These are phyloP conservation scores for Microdochium bolleyi DNA, from an alignment of 2,329 filamentous ascomycete genomes.

Conservation along the genomic window DNA sequence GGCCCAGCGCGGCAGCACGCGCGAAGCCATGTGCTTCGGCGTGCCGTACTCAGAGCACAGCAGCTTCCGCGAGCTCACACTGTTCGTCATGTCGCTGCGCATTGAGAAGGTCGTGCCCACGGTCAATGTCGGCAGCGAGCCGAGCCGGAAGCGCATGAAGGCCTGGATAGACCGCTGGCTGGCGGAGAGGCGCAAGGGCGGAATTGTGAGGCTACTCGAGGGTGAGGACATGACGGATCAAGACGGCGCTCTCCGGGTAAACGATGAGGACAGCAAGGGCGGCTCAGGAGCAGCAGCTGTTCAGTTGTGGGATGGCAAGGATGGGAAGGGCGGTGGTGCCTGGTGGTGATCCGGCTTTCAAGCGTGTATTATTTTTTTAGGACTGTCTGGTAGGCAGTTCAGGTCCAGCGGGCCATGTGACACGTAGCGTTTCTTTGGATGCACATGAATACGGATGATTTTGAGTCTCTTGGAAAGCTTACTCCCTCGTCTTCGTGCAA, in stretches of 20 bases:
- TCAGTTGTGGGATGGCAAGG: slow-evolving; percentile 29
- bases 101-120: slow-evolving; percentile 91
- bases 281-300: background rate
- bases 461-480: too few relatives aligned
- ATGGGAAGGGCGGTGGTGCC: slow-evolving; percentile 28
- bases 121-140: slow-evolving; percentile 67
- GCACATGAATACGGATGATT: background rate
- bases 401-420: too few relatives aligned
- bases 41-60: slow-evolving; percentile 96
- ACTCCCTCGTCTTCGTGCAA: too few relatives aligned
- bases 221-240: slow-evolving; percentile 18
- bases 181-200: slow-evolving; percentile 47
- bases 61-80: slow-evolving; percentile 85
- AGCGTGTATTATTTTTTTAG: too few relatives aligned
- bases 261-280: slow-evolving; percentile 11
- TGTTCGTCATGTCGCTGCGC: slow-evolving; percentile 81
- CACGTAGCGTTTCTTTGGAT: background rate
- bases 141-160: slow-evolving; percentile 52
- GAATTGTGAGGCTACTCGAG: slow-evolving; percentile 37
- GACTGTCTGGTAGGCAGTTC: too few relatives aligned
- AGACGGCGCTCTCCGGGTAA: slow-evolving; percentile 11
- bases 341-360: slow-evolving; percentile 30
- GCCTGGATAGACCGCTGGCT: slow-evolving; percentile 57
- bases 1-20: slow-evolving; percentile 76
- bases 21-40: slow-evolving; percentile 78